Evolutionary conservation across 352 stramenopile genomes (phyloP).

Genomic region (Stephanocyclus meneghinianus): DNA sequence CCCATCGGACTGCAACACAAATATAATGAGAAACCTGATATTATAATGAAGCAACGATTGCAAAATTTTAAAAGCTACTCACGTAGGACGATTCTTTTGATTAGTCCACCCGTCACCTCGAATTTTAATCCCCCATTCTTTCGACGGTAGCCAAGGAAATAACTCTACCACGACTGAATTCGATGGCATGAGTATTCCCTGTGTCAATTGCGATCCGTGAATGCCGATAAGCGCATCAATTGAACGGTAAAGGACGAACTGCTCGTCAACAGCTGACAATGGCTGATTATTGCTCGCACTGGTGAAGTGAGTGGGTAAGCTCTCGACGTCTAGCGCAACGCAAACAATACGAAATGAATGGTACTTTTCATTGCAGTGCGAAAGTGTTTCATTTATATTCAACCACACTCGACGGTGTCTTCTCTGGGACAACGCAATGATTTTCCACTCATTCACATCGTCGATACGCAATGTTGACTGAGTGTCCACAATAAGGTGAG

Average conservation of each 20-base stretch:
- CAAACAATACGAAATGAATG: constrained; percentile 12
- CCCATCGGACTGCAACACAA: constrained; percentile 16
- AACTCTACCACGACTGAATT: constrained; percentile 19
- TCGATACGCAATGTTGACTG: not conserved
- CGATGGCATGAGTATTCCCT: constrained; percentile 20
- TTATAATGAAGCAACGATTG: not conserved
- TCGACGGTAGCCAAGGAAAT: constrained; percentile 22
- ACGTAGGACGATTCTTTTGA: constrained; percentile 18
- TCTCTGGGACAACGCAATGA: constrained; percentile 35
- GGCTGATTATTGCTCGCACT: constrained; percentile 9
- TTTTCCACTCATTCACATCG: constrained; percentile 18
- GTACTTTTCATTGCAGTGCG: constrained; percentile 18
- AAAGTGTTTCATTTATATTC: constrained; percentile 25
- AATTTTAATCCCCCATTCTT: constrained; percentile 4
- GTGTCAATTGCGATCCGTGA: constrained; percentile 30
- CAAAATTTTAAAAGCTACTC: not conserved
- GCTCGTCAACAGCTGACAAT: constrained; percentile 11
- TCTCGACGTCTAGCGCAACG: constrained; percentile 16
- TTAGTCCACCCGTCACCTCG: constrained; percentile 13
- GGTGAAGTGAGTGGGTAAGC: constrained; percentile 13
- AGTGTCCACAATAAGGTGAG: not conserved
- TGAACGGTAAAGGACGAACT: constrained; percentile 28
- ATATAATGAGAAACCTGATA: not conserved
- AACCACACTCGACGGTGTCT: constrained; percentile 13
- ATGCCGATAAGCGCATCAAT: constrained; percentile 24